Percentiles rank a stretch among this genome's conserved stretches.
These are phyloP conservation scores for Sclerotinia nivalis DNA, from an alignment of 2,329 filamentous ascomycete genomes.

Conservation along the genomic window DNA sequence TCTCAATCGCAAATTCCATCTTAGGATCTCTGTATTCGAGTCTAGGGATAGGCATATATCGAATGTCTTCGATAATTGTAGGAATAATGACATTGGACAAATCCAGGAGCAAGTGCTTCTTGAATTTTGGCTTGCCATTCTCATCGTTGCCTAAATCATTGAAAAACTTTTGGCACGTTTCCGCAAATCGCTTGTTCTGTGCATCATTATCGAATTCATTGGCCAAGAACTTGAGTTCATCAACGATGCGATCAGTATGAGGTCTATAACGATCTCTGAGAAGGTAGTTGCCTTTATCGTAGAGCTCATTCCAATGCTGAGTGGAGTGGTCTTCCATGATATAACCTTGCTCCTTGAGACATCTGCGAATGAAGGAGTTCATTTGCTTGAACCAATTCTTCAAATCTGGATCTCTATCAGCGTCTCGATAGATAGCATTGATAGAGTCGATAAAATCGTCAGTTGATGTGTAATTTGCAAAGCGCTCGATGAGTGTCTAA, in stretches of 20 bases:
- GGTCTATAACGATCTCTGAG: conserved; percentile 84
- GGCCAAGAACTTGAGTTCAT: conserved; percentile 87
- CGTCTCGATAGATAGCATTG: conserved; percentile 81
- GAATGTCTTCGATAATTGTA: conserved; percentile 75
- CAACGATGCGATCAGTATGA: conserved; percentile 82
- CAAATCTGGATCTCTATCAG: conserved; percentile 82
- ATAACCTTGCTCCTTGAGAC: conserved; percentile 85
- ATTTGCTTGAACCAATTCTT: conserved; percentile 85
- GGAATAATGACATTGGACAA: conserved; percentile 85
- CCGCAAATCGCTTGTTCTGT: conserved; percentile 78
- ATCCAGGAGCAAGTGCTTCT: conserved; percentile 90
- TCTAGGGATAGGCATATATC: conserved; percentile 89
- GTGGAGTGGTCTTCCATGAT: conserved; percentile 80
- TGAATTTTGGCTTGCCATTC: conserved; percentile 83
- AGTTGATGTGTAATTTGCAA: conserved; percentile 89
- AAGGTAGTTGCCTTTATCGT: conserved; percentile 82
- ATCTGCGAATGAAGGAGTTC: conserved; percentile 76
- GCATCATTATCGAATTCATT: conserved; percentile 88
- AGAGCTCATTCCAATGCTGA: conserved; percentile 78
- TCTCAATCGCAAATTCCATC: conserved; percentile 89
- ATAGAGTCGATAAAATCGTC: conserved; percentile 85
- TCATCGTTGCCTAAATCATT: conserved; percentile 84
- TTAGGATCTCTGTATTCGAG: conserved; percentile 87
- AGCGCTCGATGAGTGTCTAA: conserved; percentile 81
- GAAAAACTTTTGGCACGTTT: conserved; percentile 81